Evolutionary conservation across 225 moss, liverwort and hornwort genomes (phyloP), one percentile per base, ranked within the genome.

Genomic region (Polytrichum formosum): DNA sequence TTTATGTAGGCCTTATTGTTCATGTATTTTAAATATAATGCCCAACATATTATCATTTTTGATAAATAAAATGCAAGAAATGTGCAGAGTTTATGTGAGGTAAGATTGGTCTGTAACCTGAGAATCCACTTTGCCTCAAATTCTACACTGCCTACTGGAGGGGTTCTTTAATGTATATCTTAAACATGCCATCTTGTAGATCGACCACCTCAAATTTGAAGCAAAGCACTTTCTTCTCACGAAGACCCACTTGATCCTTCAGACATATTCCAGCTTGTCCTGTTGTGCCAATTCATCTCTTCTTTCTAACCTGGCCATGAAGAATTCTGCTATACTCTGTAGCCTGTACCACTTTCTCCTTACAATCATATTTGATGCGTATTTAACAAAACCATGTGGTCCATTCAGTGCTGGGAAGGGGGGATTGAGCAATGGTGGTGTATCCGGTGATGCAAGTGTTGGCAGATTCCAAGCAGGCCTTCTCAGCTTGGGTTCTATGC

Each of bases 401-500:
- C 30, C 66, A n/a, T 27, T 80, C 71, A 85, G 80, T 74, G 82
- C 88, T 20, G 88, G 88, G 74, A 84, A 82, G 71, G 81, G 87
- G 8, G 83, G 83, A 23, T 77, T 89, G 74, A 93, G 90, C 66
- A 85, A 83, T 7, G 76, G 81, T 16, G 85, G 77, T 8, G 75
- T 78, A 8, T 90, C 86, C 7, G 77, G 73, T 73, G 93, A 93
- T 80, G 85, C 91, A 19, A 93, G 90, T 20, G 83, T 90, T 25
- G 96, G 96, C 54, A 83, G 93, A 74, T 83, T 96, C 55, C 93
- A 96, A 83, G 91, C 96, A 0, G 96, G 91, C 25, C 82, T 96
- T 21, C 81, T 96, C 13, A 93, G 91, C 67, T 66, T 96, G 74
- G 92, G 96, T 67, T 93, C 91, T 25, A 93, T 96, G 91, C 93